phyloP scores from a whole-genome alignment of 1,284 basidiomycete species.

The Cryptococcus deneoformans region DNA sequence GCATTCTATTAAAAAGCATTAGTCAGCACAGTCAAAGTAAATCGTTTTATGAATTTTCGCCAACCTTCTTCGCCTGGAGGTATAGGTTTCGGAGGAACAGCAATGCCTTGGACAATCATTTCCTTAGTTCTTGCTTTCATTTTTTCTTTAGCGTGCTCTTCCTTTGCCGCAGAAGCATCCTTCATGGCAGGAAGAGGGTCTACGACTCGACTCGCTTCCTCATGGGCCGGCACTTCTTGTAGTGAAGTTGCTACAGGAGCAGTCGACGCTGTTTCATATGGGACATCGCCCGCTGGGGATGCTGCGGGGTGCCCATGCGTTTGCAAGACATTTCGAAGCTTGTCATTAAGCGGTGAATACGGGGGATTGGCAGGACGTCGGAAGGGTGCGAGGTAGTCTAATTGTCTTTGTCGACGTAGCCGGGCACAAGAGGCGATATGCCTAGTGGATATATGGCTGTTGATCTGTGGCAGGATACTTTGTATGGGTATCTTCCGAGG shows the following conservation, averaged over 20 bases:
- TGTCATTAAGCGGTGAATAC: neutral
- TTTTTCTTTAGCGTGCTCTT: neutral
- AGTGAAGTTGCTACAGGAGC: slow-evolving; percentile 21
- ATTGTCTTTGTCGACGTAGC: neutral
- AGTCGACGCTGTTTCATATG: slow-evolving; percentile 24
- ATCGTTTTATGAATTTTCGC: slow-evolving; percentile 2
- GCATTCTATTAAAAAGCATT: slow-evolving; percentile 59
- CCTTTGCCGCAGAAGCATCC: neutral
- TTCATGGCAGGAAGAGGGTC: slow-evolving; percentile 20
- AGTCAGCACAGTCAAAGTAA: neutral
- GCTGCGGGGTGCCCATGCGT: neutral
- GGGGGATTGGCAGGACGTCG: slow-evolving; percentile 3
- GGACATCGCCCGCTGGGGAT: neutral
- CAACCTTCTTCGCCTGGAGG: slow-evolving; percentile 43
- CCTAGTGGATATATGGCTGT: neutral
- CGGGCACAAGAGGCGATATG: neutral
- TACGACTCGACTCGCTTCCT: slow-evolving; percentile 5
- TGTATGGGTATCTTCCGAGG: neutral
- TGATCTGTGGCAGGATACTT: neutral
- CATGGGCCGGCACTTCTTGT: slow-evolving; percentile 19
- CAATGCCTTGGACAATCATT: slow-evolving; percentile 31
- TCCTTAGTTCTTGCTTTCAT: slow-evolving; percentile 10
- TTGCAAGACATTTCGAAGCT: slow-evolving; percentile 8
- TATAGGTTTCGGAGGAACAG: slow-evolving; percentile 36
- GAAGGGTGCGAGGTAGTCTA: slow-evolving; percentile 10